Conservation (phyloP, 805 yeast genomes). For the Wickerhamiella sergipiensis region DNA sequence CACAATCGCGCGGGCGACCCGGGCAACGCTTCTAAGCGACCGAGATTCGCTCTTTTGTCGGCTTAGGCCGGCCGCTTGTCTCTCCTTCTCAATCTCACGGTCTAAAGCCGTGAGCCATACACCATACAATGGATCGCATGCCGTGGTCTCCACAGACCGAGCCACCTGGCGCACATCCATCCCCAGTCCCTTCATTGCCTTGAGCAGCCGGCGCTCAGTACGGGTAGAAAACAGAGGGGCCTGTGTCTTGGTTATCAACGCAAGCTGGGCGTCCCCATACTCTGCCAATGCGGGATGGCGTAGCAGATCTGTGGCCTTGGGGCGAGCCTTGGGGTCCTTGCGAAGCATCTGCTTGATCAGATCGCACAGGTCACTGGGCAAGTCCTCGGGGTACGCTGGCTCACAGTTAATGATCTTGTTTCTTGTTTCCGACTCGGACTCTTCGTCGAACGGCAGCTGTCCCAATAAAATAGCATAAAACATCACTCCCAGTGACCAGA, state of each 20-base stretch:
- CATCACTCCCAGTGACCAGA: slow-evolving; percentile 88
- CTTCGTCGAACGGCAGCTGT: slow-evolving; percentile 83
- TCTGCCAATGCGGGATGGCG: slow-evolving; percentile 36
- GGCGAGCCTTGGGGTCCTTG: slow-evolving; percentile 56
- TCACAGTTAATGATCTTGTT: slow-evolving; percentile 47
- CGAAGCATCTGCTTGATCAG: slow-evolving; percentile 42
- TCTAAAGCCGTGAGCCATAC: slow-evolving; percentile 20
- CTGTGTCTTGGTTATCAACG: slow-evolving; percentile 25
- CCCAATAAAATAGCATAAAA: slow-evolving; percentile 76
- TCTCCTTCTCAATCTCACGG: slow-evolving; percentile 2
- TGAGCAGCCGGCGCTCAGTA: slow-evolving; percentile 14
- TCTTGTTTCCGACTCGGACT: slow-evolving; percentile 49
- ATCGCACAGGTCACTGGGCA: slow-evolving; percentile 30
- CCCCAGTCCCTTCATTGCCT: slow-evolving; percentile 16
- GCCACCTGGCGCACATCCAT: slow-evolving; percentile 16
- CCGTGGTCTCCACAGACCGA: slow-evolving; percentile 10
- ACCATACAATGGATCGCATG: slow-evolving; percentile 19
- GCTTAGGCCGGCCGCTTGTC: not conserved
- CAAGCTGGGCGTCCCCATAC: slow-evolving; percentile 31
- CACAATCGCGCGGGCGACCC: slow-evolving; percentile 7
- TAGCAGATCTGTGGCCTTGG: slow-evolving; percentile 39
- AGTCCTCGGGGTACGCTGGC: slow-evolving; percentile 37
- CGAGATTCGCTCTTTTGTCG: slow-evolving; percentile 5
- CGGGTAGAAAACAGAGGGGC: slow-evolving; percentile 29
- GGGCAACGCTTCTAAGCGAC: slow-evolving; percentile 5